These are phyloP conservation scores for Tulasnella sp. DNA, from an alignment of 768 basidiomycete genomes.

Conservation along the genomic window DNA sequence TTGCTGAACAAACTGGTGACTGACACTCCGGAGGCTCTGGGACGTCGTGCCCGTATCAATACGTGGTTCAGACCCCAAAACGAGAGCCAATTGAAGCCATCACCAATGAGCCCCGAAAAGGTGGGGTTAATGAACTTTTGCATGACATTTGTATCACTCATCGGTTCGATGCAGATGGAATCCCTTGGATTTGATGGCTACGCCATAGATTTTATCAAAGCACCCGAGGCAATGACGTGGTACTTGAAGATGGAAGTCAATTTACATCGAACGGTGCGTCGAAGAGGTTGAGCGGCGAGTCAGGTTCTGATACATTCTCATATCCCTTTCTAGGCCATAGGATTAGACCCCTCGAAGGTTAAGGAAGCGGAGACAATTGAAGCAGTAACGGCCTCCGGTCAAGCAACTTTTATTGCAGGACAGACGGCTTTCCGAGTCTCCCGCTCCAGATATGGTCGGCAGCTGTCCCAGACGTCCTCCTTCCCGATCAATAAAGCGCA, in stretches of 20 bases:
- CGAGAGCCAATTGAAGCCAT: constrained; percentile 42
- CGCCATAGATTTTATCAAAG: constrained; percentile 75
- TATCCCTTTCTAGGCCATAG: constrained; percentile 53
- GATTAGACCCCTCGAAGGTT: constrained; percentile 49
- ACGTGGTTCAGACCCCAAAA: constrained; percentile 60
- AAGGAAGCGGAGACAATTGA: constrained; percentile 59
- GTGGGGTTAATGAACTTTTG: constrained; percentile 39
- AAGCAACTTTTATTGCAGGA: constrained; percentile 61
- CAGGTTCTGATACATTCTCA: not conserved
- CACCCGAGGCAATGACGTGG: constrained; percentile 67
- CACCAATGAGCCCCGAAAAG: constrained; percentile 60
- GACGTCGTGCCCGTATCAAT: constrained; percentile 49
- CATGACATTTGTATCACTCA: constrained; percentile 17
- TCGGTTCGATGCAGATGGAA: constrained; percentile 47
- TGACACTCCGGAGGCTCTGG: constrained; percentile 55
- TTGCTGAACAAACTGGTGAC: constrained; percentile 64
- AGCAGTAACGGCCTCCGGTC: constrained; percentile 50
- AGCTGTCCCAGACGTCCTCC: constrained; percentile 59
- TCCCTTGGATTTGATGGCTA: constrained; percentile 72
- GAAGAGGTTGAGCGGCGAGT: not conserved
- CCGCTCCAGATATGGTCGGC: constrained; percentile 69
- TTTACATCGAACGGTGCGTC: constrained; percentile 68
- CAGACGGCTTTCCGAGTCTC: constrained; percentile 55
- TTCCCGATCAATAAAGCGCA: constrained; percentile 53
- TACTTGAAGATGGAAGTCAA: constrained; percentile 62